Evolutionary conservation across 2,329 filamentous ascomycete genomes (phyloP).

Genomic region (Aspergillus piperis): DNA sequence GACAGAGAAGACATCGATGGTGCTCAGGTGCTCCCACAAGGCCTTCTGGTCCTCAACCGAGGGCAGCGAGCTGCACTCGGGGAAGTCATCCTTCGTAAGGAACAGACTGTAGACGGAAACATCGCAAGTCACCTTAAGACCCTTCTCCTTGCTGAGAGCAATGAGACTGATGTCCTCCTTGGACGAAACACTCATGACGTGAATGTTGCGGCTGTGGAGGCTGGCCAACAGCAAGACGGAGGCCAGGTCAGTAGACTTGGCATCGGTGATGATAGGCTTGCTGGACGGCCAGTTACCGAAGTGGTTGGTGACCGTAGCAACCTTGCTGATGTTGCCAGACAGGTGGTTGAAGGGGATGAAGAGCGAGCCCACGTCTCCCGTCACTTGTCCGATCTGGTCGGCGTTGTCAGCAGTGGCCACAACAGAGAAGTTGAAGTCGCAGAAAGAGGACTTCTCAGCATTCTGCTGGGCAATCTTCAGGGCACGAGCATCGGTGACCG

Average conservation of each 20-base stretch:
- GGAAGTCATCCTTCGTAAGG: conserved; percentile 70
- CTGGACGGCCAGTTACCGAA: conserved; percentile 75
- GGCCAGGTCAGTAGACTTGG: conserved; percentile 77
- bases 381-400: conserved; percentile 71
- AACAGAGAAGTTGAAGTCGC: conserved; percentile 80
- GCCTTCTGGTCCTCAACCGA: conserved; percentile 71
- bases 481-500: conserved; percentile 71
- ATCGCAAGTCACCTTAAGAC: conserved; percentile 79
- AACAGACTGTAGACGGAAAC: conserved; percentile 79
- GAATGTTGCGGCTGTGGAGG: conserved; percentile 74
- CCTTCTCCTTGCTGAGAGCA: conserved; percentile 75
- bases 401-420: conserved; percentile 72
- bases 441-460: conserved; percentile 66
- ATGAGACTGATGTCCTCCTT: conserved; percentile 79
- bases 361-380: conserved; percentile 73
- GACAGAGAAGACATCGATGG: conserved; percentile 77
- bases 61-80: conserved; percentile 63
- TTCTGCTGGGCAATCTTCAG: conserved; percentile 72
- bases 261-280: conserved; percentile 81
- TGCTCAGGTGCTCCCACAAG: conserved; percentile 71
- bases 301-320: conserved; percentile 75
- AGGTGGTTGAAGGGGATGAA: conserved; percentile 83
- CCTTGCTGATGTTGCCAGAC: conserved; percentile 81
- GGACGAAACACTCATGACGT: conserved; percentile 78
- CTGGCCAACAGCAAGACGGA: conserved; percentile 76